Evolutionary conservation across 2,329 filamentous ascomycete species (phyloP).

Genomic region (Fonsecaea pedrosoi): DNA sequence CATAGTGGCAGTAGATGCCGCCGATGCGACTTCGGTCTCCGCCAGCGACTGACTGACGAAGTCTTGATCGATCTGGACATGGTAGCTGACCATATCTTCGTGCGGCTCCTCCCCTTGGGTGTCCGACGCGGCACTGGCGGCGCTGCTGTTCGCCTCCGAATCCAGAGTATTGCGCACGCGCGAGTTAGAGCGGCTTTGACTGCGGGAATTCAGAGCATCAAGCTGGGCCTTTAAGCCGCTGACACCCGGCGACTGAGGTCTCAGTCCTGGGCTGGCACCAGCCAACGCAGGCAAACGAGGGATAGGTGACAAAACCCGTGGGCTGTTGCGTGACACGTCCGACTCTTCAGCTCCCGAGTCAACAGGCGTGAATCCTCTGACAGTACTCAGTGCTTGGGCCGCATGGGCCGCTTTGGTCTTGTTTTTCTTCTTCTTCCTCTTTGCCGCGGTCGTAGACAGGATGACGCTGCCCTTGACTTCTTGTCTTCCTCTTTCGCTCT

Average conservation of each 20-base stretch:
- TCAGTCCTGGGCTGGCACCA: slow-evolving; percentile 54
- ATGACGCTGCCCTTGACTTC: slow-evolving; percentile 42
- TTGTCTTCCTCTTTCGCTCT: slow-evolving; percentile 34
- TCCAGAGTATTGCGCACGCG: slow-evolving; percentile 58
- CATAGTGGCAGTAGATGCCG: slow-evolving; percentile 61
- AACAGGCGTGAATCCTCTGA: slow-evolving; percentile 53
- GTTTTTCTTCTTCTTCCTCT: slow-evolving; percentile 53
- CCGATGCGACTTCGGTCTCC: slow-evolving; percentile 41
- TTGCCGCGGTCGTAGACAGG: slow-evolving; percentile 43
- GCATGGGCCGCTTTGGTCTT: slow-evolving; percentile 41
- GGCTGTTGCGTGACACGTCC: slow-evolving; percentile 50
- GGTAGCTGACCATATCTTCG: slow-evolving; percentile 78
- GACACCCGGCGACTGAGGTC: slow-evolving; percentile 71
- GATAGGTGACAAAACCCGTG: slow-evolving; percentile 42
- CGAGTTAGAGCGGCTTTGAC: slow-evolving; percentile 62
- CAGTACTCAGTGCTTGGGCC: slow-evolving; percentile 47
- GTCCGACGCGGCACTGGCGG: slow-evolving; percentile 65
- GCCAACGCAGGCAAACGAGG: slow-evolving; percentile 42
- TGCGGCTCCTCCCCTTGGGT: slow-evolving; percentile 71
- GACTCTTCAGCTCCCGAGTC: slow-evolving; percentile 56
- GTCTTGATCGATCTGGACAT: slow-evolving; percentile 82
- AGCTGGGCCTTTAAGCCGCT: slow-evolving; percentile 81
- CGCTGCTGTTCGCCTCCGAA: slow-evolving; percentile 59
- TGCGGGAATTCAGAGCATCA: slow-evolving; percentile 74
- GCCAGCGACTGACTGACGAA: slow-evolving; percentile 72